phyloP scores from a whole-genome alignment of 2,329 filamentous ascomycete species.

The Fusarium redolens region DNA sequence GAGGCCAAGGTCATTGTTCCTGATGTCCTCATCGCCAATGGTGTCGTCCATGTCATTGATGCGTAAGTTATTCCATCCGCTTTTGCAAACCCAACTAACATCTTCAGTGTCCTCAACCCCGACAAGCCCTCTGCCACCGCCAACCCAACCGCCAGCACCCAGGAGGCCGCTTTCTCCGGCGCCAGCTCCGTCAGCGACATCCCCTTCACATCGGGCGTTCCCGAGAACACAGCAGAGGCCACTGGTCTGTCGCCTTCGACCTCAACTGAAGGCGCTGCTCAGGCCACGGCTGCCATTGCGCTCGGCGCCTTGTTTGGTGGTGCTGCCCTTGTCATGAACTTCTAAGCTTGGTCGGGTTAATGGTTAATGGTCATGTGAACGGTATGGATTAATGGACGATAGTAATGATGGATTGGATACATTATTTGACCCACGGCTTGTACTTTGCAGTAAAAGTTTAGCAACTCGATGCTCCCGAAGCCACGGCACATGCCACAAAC shows the following conservation, averaged over 20 bases:
- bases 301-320: slow-evolving; percentile 42
- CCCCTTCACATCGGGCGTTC: slow-evolving; percentile 67
- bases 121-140: slow-evolving; percentile 50
- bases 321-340: slow-evolving; percentile 39
- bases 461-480: not conserved
- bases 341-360: not conserved
- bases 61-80: slow-evolving; percentile 53
- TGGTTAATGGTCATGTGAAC: not conserved
- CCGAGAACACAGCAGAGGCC: slow-evolving; percentile 20
- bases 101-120: slow-evolving; percentile 61
- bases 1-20: slow-evolving; percentile 59
- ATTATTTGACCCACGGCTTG: not conserved
- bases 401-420: slow-evolving; percentile 2
- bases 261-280: slow-evolving; percentile 34
- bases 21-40: slow-evolving; percentile 64
- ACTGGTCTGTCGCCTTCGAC: slow-evolving; percentile 31
- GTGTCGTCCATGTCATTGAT: slow-evolving; percentile 69
- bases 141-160: slow-evolving; percentile 50
- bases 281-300: slow-evolving; percentile 41
- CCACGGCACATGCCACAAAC: not conserved
- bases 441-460: not conserved
- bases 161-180: slow-evolving; percentile 62
- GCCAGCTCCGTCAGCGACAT: slow-evolving; percentile 59
- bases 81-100: slow-evolving; percentile 29
- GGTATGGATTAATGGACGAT: slow-evolving; percentile 6